These are phyloP conservation scores for Pigoraptor vietnamica DNA, from an alignment of 78 protist species.

Conservation along the genomic window DNA sequence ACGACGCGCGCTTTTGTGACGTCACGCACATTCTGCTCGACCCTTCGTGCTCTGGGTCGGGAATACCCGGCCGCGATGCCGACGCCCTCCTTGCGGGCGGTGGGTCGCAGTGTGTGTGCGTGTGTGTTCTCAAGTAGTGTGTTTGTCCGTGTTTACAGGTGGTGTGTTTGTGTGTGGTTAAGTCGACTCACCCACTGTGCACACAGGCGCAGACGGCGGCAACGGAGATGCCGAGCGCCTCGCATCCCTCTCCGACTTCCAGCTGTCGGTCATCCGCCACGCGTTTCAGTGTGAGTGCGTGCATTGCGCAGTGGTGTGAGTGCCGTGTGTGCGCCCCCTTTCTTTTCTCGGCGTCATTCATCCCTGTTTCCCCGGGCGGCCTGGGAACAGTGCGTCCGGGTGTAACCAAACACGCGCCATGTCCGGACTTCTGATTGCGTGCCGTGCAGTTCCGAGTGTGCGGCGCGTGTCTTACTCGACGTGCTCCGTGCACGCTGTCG, in stretches of 20 bases:
- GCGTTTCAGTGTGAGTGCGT: neutral
- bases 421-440: no score
- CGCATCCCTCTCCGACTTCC: neutral
- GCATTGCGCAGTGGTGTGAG: no score
- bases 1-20: neutral
- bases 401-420: no score
- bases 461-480: constrained; percentile 43
- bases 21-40: constrained; percentile 33
- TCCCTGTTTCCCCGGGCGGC: no score
- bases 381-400: neutral
- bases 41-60: constrained; percentile 45
- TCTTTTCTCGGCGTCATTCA: no score
- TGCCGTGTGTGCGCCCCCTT: no score
- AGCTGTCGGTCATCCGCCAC: neutral
- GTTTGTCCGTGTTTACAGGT: no score
- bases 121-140: neutral
- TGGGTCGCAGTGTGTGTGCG: no score
- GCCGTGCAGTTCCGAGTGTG: constrained; percentile 14
- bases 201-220: neutral
- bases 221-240: neutral
- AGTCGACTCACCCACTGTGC: neutral
- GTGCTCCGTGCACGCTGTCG: constrained; percentile 45
- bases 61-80: constrained; percentile 15
- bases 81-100: no score
- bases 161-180: no score